Base-by-base conservation (phyloP, 208 protist species). In the Wallacemonas rigidus region DNA sequence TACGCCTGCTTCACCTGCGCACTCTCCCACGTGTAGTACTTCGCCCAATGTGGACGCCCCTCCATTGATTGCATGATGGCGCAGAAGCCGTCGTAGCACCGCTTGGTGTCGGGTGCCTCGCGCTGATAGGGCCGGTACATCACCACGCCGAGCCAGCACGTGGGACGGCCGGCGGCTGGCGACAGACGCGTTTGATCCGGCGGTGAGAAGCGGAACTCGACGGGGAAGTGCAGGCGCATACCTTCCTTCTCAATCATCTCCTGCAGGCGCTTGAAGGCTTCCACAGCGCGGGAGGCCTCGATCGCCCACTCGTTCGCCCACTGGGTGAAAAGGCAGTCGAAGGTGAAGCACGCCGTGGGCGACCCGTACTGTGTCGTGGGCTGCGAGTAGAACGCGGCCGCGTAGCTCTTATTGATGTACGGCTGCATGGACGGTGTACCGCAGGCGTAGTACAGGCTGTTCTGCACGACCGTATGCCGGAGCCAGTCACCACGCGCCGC, bases 71-170 rank as follows among this genome's bases (percentile, higher is more conserved):
- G 75, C 82, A 95, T 88, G 11, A 88, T 61, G 2, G 68, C 67
- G 63, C 78, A 80, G 65, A 92, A 92, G 56, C 72, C 72, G 51
- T 91, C 75, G 71, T 92, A 92, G 77, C 76, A 90, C 36, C 74
- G 65, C n/a, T 76, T 74, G 35, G 83, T 92, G 71, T 92, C 87
- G 9, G 69, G 76, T 4, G 90, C 88, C 44, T 91, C 74, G 15
- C 51, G 58, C 7, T 70, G 67, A 40, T 81, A 76, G 3, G 86
- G 90, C 12, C 79, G 75, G 81, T 95, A 95, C 88, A 95, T 95
- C 38, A 95, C 86, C n/a, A 92, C 81, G 8, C 90, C 90, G 48
- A 95, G 85, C 86, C 88, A 95, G 73, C 90, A 95, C 44, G 85
- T 93, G 8, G 72, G 65, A 9, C 88, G 81, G 2, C 82, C 86